Conservation (phyloP, 1,284 basidiomycete genomes). For the Tilletiopsis washingtonensis region DNA sequence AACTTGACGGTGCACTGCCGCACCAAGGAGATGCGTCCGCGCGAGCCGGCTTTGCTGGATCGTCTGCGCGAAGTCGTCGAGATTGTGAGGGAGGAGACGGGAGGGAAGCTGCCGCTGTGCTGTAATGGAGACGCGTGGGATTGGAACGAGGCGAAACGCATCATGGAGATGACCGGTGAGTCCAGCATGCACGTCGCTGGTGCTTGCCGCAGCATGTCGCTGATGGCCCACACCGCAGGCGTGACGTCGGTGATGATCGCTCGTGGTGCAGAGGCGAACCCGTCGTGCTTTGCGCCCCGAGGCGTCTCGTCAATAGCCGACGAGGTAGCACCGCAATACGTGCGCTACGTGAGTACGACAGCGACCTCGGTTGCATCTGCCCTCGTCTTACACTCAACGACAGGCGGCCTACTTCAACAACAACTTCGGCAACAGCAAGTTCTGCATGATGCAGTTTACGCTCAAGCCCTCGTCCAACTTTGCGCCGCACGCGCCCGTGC, state of each 20-base stretch:
- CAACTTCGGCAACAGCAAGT: conserved; percentile 81
- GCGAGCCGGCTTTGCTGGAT: conserved; percentile 69
- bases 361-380: too few relatives aligned
- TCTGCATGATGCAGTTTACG: conserved; percentile 59
- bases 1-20: conserved; percentile 91
- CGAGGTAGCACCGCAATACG: conserved; percentile 36
- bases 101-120: conserved; percentile 64
- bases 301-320: conserved; percentile 25
- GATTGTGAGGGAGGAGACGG: conserved; percentile 56
- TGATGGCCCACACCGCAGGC: too few relatives aligned
- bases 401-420: conserved; percentile 54
- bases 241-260: too few relatives aligned
- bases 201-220: too few relatives aligned
- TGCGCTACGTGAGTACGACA: too few relatives aligned
- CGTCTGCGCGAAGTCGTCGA: conserved; percentile 76
- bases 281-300: conserved; percentile 67
- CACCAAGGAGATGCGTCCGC: conserved; percentile 82
- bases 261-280: conserved; percentile 84
- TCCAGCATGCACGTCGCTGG: too few relatives aligned
- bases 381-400: too few relatives aligned
- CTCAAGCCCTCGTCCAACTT: conserved; percentile 27
- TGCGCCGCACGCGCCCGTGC: background rate
- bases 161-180: conserved; percentile 62
- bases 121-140: conserved; percentile 90
- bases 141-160: conserved; percentile 66